Evolutionary conservation across 345 rosid species (phyloP).

Genomic region (Populus tremula): DNA sequence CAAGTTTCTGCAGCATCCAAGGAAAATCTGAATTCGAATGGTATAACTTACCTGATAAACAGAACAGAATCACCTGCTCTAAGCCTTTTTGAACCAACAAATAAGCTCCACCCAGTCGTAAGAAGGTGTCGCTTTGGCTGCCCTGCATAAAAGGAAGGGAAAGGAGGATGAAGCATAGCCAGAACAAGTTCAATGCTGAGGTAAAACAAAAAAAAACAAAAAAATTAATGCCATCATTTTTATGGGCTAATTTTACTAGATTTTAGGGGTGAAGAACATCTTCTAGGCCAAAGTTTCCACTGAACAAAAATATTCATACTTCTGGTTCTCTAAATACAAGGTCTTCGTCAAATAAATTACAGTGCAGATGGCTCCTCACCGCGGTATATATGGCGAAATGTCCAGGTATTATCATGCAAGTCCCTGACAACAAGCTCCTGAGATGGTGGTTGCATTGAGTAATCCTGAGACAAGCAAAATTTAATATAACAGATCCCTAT

Average conservation of each 20-base stretch:
- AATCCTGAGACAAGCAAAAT: slow-evolving; percentile 52
- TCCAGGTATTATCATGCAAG: slow-evolving; percentile 91
- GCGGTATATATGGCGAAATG: slow-evolving; percentile 93
- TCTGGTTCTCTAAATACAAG: not conserved
- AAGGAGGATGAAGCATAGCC: slow-evolving; percentile 2
- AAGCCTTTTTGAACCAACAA: slow-evolving; percentile 90
- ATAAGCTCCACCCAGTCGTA: slow-evolving; percentile 97
- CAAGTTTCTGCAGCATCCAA: not conserved
- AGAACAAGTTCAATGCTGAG: not conserved
- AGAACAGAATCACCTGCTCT: slow-evolving; percentile 96
- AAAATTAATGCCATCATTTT: not conserved
- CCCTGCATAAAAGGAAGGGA: slow-evolving; percentile 46
- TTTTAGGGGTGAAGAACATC: not conserved
- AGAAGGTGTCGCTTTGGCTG: slow-evolving; percentile 98
- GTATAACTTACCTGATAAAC: slow-evolving; percentile 67
- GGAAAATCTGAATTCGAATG: not conserved
- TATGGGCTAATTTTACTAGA: not conserved
- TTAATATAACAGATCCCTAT: not conserved
- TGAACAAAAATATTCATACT: not conserved
- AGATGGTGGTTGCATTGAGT: slow-evolving; percentile 85
- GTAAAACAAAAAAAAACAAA: too few species aligned
- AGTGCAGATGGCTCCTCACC: slow-evolving; percentile 41
- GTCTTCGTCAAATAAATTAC: not conserved
- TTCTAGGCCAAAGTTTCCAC: not conserved
- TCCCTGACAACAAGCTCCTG: slow-evolving; percentile 97